Evolutionary conservation across 2,329 filamentous ascomycete genomes (phyloP).

Genomic region (Trichoderma koningiopsis): DNA sequence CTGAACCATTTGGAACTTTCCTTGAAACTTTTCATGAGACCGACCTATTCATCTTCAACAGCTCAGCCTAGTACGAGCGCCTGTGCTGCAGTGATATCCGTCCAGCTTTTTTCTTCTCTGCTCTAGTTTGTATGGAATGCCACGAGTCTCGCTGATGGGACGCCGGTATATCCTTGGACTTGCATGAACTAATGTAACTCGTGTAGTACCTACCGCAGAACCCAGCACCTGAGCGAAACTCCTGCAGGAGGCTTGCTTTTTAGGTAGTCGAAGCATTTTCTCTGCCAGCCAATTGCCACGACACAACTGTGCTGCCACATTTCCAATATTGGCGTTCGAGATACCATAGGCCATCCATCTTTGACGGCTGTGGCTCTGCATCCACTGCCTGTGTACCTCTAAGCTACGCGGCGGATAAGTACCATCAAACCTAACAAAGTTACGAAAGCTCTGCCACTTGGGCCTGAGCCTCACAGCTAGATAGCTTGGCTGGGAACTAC

Average conservation of each 20-base stretch:
- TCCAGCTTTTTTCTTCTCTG: neutral
- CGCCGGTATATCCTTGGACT: constrained; percentile 21
- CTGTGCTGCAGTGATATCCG: constrained; percentile 2
- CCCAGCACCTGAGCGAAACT: constrained; percentile 11
- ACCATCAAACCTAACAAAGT: neutral
- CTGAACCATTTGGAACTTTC: neutral
- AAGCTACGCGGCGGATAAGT: neutral
- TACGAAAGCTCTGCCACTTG: neutral
- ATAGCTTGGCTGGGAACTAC: neutral
- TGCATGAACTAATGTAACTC: constrained; percentile 26
- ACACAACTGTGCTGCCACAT: constrained; percentile 12
- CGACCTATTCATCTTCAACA: neutral
- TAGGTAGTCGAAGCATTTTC: constrained; percentile 6
- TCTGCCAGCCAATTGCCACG: constrained; percentile 8
- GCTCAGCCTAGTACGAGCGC: neutral
- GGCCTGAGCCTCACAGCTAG: neutral
- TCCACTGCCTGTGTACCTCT: neutral
- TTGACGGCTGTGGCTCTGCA: constrained; percentile 9
- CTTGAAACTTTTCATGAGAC: neutral
- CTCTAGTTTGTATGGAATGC: constrained; percentile 10
- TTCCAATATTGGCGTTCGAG: neutral
- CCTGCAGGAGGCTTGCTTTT: constrained; percentile 20
- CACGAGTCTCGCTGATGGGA: constrained; percentile 15
- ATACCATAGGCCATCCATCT: neutral
- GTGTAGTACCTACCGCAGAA: constrained; percentile 16